Evolutionary conservation across 148 eudicot genomes (phyloP).

Genomic region (Simmondsia chinensis): DNA sequence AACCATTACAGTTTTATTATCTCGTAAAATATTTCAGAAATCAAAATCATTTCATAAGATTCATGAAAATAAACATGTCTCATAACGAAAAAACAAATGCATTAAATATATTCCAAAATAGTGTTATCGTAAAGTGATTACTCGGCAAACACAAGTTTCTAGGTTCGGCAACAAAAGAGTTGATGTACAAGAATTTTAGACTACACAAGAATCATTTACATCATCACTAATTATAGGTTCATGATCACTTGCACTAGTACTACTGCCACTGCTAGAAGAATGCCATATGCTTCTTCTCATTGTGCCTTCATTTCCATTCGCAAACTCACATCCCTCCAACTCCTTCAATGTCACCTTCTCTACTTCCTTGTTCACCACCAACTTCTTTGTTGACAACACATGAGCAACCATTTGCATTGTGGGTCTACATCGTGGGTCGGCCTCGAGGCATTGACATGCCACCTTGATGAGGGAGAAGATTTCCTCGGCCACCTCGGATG

Average conservation of each 20-base stretch:
- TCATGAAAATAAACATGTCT: too few relatives aligned
- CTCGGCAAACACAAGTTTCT: too few relatives aligned
- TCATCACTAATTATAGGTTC: too few relatives aligned
- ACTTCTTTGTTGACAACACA: slow-evolving; percentile 10
- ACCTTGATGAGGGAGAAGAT: slow-evolving; percentile 12
- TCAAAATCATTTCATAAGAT: too few relatives aligned
- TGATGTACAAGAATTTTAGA: too few relatives aligned
- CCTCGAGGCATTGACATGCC: slow-evolving; percentile 27
- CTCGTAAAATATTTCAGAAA: too few relatives aligned
- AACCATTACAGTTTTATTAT: too few relatives aligned
- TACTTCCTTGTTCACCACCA: neutral
- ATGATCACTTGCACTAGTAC: neutral
- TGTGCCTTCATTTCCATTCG: slow-evolving; percentile 1
- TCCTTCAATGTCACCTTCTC: slow-evolving; percentile 9
- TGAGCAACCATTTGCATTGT: slow-evolving; percentile 29
- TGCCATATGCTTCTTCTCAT: slow-evolving; percentile 4
- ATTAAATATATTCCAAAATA: too few relatives aligned
- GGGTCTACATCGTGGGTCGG: slow-evolving; percentile 34
- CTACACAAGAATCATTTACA: too few relatives aligned
- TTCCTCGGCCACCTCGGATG: slow-evolving; percentile 13
- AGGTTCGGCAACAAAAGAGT: too few relatives aligned
- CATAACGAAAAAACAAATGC: too few relatives aligned
- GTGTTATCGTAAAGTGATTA: too few relatives aligned
- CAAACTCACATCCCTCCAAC: slow-evolving; percentile 1
- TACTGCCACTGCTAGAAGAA: neutral